Base-by-base conservation (phyloP, 2,329 filamentous ascomycete genomes). In the Tolypocladium inflatum region DNA sequence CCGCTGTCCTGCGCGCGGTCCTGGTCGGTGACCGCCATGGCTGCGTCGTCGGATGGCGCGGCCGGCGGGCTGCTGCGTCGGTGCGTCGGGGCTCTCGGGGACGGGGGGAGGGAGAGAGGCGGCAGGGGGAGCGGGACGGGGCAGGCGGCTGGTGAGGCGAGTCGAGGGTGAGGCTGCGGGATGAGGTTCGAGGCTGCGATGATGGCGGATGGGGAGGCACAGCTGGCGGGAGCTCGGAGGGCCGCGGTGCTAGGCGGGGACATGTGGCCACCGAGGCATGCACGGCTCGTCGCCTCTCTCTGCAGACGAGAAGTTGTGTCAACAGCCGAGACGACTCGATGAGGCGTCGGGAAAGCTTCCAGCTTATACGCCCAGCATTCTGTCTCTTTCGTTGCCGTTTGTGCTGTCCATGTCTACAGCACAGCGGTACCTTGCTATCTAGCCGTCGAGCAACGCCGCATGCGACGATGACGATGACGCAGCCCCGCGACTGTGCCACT, bases 1-100 rank as follows among this genome's bases (percentile, higher is more conserved):
- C 90, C 87, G 67, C 80, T 76, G 66, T 82, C 79, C 63, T 78
- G 76, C 53, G 41, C 66, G 41, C 59, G 56, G 73, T 89, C 86
- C 67, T 80, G 74, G 66, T 81, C 79, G 63, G 78, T 76, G 66
- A 77, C 76, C 61, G 77, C 64, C 69, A 70, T 68, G 50, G 42
- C 11, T 35, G 41, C 23, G 38, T n/a, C 15, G 23, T 9, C 41
- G 33, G 58, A 41, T 54, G 33, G 23, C 11, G 45, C 9, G 38
- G 21, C 7, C 39, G 41, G 41, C n/a, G 4, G 55, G 30, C 13
- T 41, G 54, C 30, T 51, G 45, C 23, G 26, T 13, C 15, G 15
- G 15, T 13, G 21, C 7, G 42, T 45, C 5, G 23, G 23, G 13
- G 23, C 23, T 13, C 9, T n/a, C n/a, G n/a, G n/a, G n/a, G n/a